A percentile compares a stretch with the other conserved stretches of the same genome.
Evolutionary conservation across 176 grass and related monocot genomes (phyloP).

Genomic region (Puccinellia tenuiflora): DNA sequence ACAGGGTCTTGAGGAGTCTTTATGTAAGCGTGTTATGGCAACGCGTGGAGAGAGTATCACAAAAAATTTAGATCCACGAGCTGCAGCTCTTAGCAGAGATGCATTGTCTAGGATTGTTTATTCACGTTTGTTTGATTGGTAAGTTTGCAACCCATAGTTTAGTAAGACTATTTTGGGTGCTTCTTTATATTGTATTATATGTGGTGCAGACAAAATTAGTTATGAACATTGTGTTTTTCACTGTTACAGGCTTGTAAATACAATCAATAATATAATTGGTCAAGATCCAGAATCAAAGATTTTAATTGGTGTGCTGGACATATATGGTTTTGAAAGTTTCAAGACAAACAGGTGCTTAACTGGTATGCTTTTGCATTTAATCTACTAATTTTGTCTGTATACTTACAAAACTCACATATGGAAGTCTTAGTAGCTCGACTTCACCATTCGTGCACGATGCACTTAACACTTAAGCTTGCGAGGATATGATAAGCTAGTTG

Average conservation of each 20-base stretch:
- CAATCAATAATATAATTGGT: conserved; percentile 84
- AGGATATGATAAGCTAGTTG: neutral
- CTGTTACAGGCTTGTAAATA: conserved; percentile 86
- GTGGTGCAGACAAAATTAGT: neutral
- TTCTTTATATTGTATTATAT: conserved; percentile 15
- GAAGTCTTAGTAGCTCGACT: conserved; percentile 10
- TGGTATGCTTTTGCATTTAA: conserved; percentile 95
- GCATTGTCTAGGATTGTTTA: conserved; percentile 90
- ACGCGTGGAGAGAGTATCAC: conserved; percentile 90
- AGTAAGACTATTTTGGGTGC: neutral
- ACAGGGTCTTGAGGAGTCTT: conserved; percentile 70
- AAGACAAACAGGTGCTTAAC: conserved; percentile 99
- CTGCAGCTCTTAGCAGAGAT: conserved; percentile 86
- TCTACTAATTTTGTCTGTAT: conserved; percentile 20
- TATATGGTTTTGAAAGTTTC: conserved; percentile 99
- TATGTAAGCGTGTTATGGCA: conserved; percentile 94
- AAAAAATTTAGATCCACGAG: conserved; percentile 71
- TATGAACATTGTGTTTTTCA: conserved; percentile 9
- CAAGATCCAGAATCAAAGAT: conserved; percentile 94
- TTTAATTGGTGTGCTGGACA: conserved; percentile 97
- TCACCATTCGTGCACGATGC: conserved; percentile 16
- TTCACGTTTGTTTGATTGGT: conserved; percentile 91
- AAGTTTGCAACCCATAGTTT: conserved; percentile 33
- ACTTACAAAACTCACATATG: conserved; percentile 24
- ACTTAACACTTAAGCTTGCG: neutral